phyloP scores from a whole-genome alignment of 2,329 filamentous ascomycete species.

The Leptographium galeiforme region DNA sequence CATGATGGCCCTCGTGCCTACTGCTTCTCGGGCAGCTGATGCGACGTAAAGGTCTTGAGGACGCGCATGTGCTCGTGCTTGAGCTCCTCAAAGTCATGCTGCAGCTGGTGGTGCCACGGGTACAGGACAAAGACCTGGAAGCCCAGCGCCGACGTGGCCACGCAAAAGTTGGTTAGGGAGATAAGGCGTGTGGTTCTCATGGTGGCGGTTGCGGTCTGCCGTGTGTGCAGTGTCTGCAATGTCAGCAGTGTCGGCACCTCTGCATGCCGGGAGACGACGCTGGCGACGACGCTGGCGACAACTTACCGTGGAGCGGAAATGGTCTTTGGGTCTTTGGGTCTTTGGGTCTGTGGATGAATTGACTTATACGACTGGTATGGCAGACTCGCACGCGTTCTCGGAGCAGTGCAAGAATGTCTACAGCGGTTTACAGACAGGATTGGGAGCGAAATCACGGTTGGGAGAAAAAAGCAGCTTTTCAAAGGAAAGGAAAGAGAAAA shows the following conservation, averaged over 20 bases:
- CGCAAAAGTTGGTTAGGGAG: conserved; percentile 51
- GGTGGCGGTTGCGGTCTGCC: background rate
- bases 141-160: conserved; percentile 49
- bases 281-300: background rate
- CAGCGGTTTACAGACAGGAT: background rate
- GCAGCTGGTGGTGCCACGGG: conserved; percentile 55
- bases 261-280: no score
- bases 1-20: background rate
- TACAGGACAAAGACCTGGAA: conserved; percentile 61
- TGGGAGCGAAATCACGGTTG: background rate
- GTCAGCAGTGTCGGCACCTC: background rate
- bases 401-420: background rate
- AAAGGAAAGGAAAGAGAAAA: background rate
- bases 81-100: conserved; percentile 45
- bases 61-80: conserved; percentile 42
- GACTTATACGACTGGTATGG: background rate
- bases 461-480: background rate
- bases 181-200: conserved; percentile 28
- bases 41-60: conserved; percentile 13
- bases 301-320: background rate
- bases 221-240: background rate
- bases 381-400: background rate
- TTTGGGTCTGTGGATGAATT: background rate
- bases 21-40: background rate
- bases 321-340: background rate